phyloP scores from a whole-genome alignment of 768 basidiomycete genomes.

The Roridomyces roridus region DNA sequence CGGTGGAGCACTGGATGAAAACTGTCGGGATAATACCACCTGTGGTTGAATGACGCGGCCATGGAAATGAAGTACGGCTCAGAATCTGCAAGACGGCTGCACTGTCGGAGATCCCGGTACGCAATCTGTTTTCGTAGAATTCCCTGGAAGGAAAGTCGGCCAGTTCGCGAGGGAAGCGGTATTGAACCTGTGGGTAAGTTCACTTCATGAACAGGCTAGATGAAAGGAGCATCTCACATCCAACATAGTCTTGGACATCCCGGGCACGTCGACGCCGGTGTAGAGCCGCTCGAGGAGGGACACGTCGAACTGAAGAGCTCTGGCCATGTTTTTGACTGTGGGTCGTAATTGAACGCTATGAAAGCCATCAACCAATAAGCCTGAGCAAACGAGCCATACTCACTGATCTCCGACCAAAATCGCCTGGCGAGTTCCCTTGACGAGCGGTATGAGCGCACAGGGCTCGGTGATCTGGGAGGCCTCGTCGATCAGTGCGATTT shows the following conservation, averaged over 20 bases:
- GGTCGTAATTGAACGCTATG: conserved; percentile 73
- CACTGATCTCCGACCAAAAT: conserved; percentile 77
- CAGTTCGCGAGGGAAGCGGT: conserved; percentile 64
- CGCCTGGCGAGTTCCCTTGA: conserved; percentile 63
- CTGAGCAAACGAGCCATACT: conserved; percentile 31
- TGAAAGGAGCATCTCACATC: conserved; percentile 42
- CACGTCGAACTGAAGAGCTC: conserved; percentile 60
- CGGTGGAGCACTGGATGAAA: conserved; percentile 60
- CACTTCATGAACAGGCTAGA: too few species aligned
- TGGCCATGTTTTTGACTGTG: conserved; percentile 64
- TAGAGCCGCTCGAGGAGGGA: conserved; percentile 70
- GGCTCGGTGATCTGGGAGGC: conserved; percentile 77
- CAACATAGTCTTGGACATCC: conserved; percentile 65
- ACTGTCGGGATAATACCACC: conserved; percentile 53
- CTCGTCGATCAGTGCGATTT: conserved; percentile 70
- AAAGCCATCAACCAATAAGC: background rate
- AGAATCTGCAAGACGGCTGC: conserved; percentile 45
- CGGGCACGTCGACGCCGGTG: conserved; percentile 37
- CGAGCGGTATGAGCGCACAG: conserved; percentile 67
- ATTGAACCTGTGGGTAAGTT: conserved; percentile 51
- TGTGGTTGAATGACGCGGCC: conserved; percentile 47
- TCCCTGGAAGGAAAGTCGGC: conserved; percentile 66
- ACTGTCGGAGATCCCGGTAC: conserved; percentile 49
- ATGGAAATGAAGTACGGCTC: conserved; percentile 54
- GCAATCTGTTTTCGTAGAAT: conserved; percentile 64